These are phyloP conservation scores for Verbascum thapsus DNA, from an alignment of 257 asterid genomes.

Conservation along the genomic window DNA sequence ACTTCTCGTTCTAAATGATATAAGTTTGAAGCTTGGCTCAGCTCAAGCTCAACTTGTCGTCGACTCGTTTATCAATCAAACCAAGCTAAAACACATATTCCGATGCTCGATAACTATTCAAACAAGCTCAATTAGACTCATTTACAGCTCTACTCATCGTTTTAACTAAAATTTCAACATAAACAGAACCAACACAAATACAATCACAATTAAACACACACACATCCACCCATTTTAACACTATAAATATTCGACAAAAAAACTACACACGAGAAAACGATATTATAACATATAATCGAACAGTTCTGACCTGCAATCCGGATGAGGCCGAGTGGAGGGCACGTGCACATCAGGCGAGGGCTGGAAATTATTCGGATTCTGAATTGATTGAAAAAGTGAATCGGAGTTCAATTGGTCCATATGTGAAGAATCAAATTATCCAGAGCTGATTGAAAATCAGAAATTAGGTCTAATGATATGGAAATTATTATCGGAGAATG, in stretches of 20 bases:
- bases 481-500: not conserved
- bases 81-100: no score
- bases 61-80: no score
- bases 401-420: slow-evolving; percentile 66
- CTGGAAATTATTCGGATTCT: slow-evolving; percentile 50
- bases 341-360: slow-evolving; percentile 45
- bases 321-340: slow-evolving; percentile 43
- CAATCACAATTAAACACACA: slow-evolving; percentile 14
- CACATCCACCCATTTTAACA: slow-evolving; percentile 18
- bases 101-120: no score
- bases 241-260: not conserved
- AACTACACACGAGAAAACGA: not conserved
- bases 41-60: no score
- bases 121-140: not conserved
- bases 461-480: no score
- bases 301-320: slow-evolving; percentile 57
- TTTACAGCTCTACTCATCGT: not conserved
- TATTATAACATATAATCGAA: not conserved
- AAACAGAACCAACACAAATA: not conserved
- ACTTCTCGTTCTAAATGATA: slow-evolving; percentile 13
- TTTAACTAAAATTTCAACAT: not conserved
- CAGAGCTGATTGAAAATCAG: slow-evolving; percentile 19
- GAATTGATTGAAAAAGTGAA: slow-evolving; percentile 50
- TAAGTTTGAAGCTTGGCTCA: no score
- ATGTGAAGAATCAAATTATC: slow-evolving; percentile 3